Conservation (phyloP, 2,329 filamentous ascomycete genomes). For the Teratosphaeria destructans region DNA sequence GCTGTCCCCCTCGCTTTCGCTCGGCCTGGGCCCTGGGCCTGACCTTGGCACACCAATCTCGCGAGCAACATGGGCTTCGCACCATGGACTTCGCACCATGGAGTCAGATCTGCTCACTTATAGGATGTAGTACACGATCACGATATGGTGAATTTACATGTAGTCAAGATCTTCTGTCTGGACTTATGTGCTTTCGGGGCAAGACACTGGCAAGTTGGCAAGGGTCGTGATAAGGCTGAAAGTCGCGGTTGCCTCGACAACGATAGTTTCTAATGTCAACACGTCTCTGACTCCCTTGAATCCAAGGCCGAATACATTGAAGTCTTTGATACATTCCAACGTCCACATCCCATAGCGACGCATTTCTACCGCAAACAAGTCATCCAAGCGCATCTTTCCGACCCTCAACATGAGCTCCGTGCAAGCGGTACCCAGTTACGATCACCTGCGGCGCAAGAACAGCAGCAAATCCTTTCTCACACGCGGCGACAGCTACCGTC, state of each 20-base stretch:
- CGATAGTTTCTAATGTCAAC: too few species aligned
- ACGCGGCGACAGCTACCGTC: conserved; percentile 23
- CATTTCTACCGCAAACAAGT: not conserved
- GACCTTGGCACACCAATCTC: not conserved
- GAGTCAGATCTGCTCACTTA: too few species aligned
- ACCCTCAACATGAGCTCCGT: conserved; percentile 18
- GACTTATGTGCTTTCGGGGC: too few species aligned
- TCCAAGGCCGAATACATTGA: not conserved
- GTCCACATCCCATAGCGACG: conserved; percentile 1
- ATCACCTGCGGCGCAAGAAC: conserved; percentile 49
- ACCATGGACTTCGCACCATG: too few species aligned
- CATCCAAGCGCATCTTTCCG: conserved; percentile 1
- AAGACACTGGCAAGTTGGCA: not conserved
- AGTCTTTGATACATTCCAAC: not conserved
- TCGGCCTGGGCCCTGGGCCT: not conserved
- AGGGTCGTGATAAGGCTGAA: not conserved
- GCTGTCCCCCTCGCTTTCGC: not conserved
- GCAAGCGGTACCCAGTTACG: conserved; percentile 37
- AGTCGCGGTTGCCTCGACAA: not conserved
- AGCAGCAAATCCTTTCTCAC: conserved; percentile 24
- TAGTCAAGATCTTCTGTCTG: too few species aligned
- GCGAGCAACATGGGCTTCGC: not conserved
- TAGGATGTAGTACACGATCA: too few species aligned
- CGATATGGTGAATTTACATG: too few species aligned
- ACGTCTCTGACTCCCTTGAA: too few species aligned